phyloP scores from a whole-genome alignment of 768 basidiomycete species.

The Phaeotremella fagi region DNA sequence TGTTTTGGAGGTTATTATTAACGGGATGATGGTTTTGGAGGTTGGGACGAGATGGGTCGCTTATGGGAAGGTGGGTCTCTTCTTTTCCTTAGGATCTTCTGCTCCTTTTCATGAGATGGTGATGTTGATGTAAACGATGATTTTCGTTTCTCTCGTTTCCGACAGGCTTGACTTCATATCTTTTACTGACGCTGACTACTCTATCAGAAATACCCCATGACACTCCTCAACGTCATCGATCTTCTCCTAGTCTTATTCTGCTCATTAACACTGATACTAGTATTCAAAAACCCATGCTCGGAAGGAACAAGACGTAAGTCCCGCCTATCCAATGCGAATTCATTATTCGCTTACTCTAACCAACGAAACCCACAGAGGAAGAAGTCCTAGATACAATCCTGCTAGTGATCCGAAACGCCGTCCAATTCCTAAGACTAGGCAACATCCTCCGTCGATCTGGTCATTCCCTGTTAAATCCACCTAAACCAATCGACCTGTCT shows the following conservation, averaged over 20 bases:
- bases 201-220: constrained; percentile 45
- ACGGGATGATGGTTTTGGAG: constrained; percentile 82
- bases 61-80: constrained; percentile 71
- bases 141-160: neutral
- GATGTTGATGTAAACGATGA: neutral
- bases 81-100: neutral
- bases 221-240: constrained; percentile 74
- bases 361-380: constrained; percentile 61
- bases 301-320: constrained; percentile 41
- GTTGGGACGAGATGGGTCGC: constrained; percentile 87
- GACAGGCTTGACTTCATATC: no score
- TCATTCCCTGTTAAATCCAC: constrained; percentile 49
- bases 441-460: constrained; percentile 78
- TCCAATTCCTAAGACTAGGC: constrained; percentile 80
- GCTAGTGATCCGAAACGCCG: constrained; percentile 82
- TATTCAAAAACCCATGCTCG: constrained; percentile 58
- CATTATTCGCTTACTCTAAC: neutral
- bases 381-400: constrained; percentile 88
- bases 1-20: constrained; percentile 46
- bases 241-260: constrained; percentile 84
- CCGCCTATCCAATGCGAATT: no score
- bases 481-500: constrained; percentile 50
- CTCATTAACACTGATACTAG: constrained; percentile 76
- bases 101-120: neutral
- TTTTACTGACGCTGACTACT: neutral